Evolutionary conservation across 192 early-diverging fungal species (phyloP), one percentile per base, ranked within the genome.

Genomic region (Obelidium mucronatum): DNA sequence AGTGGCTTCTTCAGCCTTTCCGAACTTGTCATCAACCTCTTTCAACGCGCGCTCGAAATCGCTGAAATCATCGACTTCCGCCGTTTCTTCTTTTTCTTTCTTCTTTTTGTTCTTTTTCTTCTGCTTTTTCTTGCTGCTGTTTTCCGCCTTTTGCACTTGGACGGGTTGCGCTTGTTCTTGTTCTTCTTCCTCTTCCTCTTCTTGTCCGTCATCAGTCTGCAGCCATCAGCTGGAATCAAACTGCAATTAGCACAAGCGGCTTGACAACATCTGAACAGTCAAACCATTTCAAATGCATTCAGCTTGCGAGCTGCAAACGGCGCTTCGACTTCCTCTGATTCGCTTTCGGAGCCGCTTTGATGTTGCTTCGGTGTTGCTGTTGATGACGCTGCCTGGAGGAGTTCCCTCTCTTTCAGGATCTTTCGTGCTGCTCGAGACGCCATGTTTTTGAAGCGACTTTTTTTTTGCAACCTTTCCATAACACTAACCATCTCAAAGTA

Each of bases 221-320:
- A 48, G 56, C 55, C 44, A 48, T 48, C 44, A 48, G 19, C 44
- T 48, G 67, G 53, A 34, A 36, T 63, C 54, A n/a, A 31, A 24
- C n/a, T 37, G 39, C 11, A 22, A 22, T 22, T 31, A 58, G 34
- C 40, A 11, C 30, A 28, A 60, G 24, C 67, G 44, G 26, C 34
- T 39, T 64, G 59, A 48, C 56, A 33, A 30, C 3, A 40, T 33
- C 68, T 73, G 39, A 74, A 67, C 26, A 1, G 34, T 17, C 77
- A 55, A 87, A 91, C 90, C 84, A 91, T 76, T 40, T 80, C 89
- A 81, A 91, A 91, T 40, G 88, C 54, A 74, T 91, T 91, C 56
- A 73, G 66, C 37, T 77, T 76, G 2, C 75, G 54, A 28, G 60
- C 54, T 48, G 17, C 33, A 40, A 65, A 19, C 11, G 40, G 48